Evolutionary conservation across 2,329 filamentous ascomycete genomes (phyloP).

Genomic region (Apiospora hydei): DNA sequence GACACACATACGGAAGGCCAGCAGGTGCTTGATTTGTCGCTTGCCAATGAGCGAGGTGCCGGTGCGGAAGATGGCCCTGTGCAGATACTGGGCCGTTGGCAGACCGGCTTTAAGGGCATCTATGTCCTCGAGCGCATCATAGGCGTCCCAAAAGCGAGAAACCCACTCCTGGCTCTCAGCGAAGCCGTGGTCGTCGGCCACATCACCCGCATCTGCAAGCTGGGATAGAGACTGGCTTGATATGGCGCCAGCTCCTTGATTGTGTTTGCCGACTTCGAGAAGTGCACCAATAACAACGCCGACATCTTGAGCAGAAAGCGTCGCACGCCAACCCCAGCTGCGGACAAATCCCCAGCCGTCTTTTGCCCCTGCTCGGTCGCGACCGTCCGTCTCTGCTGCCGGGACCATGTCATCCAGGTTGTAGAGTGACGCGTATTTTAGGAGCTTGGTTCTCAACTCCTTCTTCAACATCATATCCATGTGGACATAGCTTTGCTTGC

Average conservation of each 20-base stretch:
- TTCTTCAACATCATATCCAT: conserved; percentile 98
- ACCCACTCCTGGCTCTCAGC: conserved; percentile 70
- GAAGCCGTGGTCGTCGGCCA: conserved; percentile 52
- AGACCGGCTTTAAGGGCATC: conserved; percentile 79
- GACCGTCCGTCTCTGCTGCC: conserved; percentile 73
- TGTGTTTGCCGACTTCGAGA: conserved; percentile 82
- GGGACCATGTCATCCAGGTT: conserved; percentile 94
- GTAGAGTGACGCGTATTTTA: conserved; percentile 92
- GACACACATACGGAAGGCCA: conserved; percentile 92
- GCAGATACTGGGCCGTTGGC: conserved; percentile 84
- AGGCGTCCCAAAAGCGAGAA: conserved; percentile 73
- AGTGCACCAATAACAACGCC: conserved; percentile 92
- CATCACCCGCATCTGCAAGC: conserved; percentile 36
- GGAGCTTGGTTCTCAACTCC: conserved; percentile 80
- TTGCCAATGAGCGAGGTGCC: conserved; percentile 92
- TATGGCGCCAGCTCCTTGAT: conserved; percentile 33
- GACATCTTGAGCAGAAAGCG: conserved; percentile 90
- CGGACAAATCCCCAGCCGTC: conserved; percentile 97
- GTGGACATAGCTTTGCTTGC: conserved; percentile 94
- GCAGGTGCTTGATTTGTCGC: conserved; percentile 89
- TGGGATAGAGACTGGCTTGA: conserved; percentile 38
- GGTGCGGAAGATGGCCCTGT: conserved; percentile 91
- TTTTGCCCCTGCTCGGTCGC: conserved; percentile 74
- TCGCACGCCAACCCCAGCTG: conserved; percentile 97
- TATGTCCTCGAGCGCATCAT: conserved; percentile 76